Percentiles rank a stretch among this genome's conserved stretches.
Evolutionary conservation across 2,329 filamentous ascomycete genomes (phyloP).

Genomic region (Paramyrothecium sp.): DNA sequence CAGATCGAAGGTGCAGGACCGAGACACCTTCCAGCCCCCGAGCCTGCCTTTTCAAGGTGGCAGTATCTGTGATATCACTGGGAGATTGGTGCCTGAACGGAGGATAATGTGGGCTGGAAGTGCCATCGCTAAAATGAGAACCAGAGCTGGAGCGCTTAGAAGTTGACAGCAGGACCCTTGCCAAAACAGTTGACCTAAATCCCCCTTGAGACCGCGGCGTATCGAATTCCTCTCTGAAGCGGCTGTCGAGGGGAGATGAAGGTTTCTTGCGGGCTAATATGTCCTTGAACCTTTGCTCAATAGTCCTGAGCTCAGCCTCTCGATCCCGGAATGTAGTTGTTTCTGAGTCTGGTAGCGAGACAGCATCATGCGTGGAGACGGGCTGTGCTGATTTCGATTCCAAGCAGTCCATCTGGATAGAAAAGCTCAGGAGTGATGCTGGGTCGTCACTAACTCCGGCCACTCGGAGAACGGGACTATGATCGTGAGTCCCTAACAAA

Average conservation of each 20-base stretch:
- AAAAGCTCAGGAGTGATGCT: not conserved
- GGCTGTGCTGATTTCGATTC: not conserved
- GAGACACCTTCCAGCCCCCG: no score
- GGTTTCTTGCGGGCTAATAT: slow-evolving; percentile 26
- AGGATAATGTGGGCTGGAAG: not conserved
- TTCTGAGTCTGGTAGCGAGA: slow-evolving; percentile 26
- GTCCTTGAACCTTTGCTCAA: slow-evolving; percentile 40
- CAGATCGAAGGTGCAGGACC: no score
- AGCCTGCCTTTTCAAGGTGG: no score
- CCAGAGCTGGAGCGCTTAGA: not conserved
- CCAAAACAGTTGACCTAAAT: not conserved
- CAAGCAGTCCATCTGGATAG: not conserved
- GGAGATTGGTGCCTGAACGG: not conserved
- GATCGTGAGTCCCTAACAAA: not conserved
- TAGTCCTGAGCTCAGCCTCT: slow-evolving; percentile 35
- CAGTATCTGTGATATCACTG: no score
- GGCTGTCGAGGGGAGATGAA: slow-evolving; percentile 29
- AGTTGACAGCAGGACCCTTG: not conserved
- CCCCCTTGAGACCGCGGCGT: not conserved
- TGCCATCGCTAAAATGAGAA: not conserved
- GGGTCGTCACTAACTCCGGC: no score
- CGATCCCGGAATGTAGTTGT: slow-evolving; percentile 34
- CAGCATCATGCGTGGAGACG: not conserved
- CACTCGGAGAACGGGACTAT: no score
- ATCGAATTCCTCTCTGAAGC: slow-evolving; percentile 39